A percentile compares a stretch with the other conserved stretches of the same genome.
Conservation (phyloP, 2,329 filamentous ascomycete genomes). For the Calonectria montana region DNA sequence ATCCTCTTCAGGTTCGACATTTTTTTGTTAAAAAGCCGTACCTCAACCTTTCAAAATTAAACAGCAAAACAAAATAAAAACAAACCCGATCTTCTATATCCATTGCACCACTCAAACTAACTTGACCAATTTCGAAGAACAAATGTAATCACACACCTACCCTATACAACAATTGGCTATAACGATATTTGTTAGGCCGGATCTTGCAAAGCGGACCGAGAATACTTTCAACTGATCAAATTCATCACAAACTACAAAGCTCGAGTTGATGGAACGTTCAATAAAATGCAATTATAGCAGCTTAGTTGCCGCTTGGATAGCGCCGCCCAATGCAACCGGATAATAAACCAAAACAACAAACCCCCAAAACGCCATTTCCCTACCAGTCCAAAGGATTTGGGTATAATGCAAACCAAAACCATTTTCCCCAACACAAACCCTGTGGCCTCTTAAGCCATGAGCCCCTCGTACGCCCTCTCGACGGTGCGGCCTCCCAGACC, state of each 20-base stretch:
- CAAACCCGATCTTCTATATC: too few relatives aligned
- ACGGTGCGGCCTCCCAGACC: constrained; percentile 68
- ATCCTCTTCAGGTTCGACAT: too few relatives aligned
- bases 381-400: constrained; percentile 23
- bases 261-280: not conserved
- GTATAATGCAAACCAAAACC: constrained; percentile 40
- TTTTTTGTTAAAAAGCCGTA: too few relatives aligned
- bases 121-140: too few relatives aligned
- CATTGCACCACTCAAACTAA: too few relatives aligned
- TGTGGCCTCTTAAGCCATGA: constrained; percentile 42
- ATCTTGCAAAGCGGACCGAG: too few relatives aligned
- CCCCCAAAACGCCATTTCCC: constrained; percentile 34
- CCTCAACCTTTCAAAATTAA: too few relatives aligned
- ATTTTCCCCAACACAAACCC: constrained; percentile 21
- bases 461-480: constrained; percentile 66
- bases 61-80: too few relatives aligned
- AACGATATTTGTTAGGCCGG: too few relatives aligned
- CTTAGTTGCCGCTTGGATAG: constrained; percentile 18
- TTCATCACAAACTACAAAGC: not conserved
- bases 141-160: too few relatives aligned
- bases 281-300: constrained; percentile 29
- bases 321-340: constrained; percentile 34
- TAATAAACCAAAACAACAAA: constrained; percentile 22
- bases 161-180: too few relatives aligned
- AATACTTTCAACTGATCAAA: not conserved